Conservation (phyloP, 2,329 filamentous ascomycete genomes). For the Paracamarosporium sp. region DNA sequence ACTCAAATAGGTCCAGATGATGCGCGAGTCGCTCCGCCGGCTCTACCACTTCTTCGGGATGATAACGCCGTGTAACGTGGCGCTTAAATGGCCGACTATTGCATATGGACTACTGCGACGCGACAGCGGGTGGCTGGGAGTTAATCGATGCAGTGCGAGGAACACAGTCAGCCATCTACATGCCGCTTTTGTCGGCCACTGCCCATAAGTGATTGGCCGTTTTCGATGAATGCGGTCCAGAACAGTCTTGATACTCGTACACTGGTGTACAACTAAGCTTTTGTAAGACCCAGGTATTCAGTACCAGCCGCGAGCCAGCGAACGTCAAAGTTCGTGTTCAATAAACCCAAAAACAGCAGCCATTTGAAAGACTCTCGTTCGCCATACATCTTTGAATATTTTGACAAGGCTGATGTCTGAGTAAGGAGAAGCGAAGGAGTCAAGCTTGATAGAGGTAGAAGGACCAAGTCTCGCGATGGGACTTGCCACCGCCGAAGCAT, state of each 20-base stretch:
- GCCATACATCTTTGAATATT: no score
- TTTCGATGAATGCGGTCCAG: not conserved
- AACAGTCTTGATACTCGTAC: not conserved
- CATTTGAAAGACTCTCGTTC: no score
- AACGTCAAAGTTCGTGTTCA: not conserved
- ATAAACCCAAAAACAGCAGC: no score
- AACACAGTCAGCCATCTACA: not conserved
- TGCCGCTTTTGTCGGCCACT: no score
- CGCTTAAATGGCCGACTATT: not conserved
- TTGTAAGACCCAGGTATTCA: not conserved
- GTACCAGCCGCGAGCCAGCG: not conserved
- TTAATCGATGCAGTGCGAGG: not conserved
- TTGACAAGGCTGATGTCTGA: no score
- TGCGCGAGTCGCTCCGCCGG: constrained; percentile 4
- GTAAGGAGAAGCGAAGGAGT: no score
- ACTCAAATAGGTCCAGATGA: not conserved
- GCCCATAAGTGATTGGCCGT: not conserved
- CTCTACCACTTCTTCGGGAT: constrained; percentile 16
- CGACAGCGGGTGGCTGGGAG: not conserved
- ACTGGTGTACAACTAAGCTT: not conserved
- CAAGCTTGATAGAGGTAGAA: no score
- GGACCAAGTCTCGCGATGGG: no score
- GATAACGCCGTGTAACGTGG: constrained; percentile 25
- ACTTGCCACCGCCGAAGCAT: no score
- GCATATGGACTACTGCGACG: not conserved